Evolutionary conservation across 164 flowering plant genomes (phyloP), one percentile per base, ranked within the genome.

Genomic region (Vitis amurensis): DNA sequence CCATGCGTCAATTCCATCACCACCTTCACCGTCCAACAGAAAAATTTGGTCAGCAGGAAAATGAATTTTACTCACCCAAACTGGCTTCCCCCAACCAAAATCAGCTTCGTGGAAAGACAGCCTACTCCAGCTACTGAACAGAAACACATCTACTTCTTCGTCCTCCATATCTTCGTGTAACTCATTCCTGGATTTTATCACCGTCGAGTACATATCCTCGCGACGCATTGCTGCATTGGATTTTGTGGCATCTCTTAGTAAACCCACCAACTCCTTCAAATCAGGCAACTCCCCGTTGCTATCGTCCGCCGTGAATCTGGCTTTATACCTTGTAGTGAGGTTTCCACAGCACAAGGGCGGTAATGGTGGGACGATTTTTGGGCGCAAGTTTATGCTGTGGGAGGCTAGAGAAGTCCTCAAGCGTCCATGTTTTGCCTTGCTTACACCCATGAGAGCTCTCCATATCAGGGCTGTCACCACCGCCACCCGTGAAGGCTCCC

Each of bases 41-140:
- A 55, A 1, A 53, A 61, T 59, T 16, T 37, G 9, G 0, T 70
- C 67, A 9, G 11, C 0, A 0, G 73, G 67, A 19, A 9, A 37
- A 17, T 27, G n/a, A 30, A 29, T 6, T 3, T 1, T 11, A 8
- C 57, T 50, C 2, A 72, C 59, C 69, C 59, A 50, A 7, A 4
- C 10, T 0, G 74, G 74, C 31, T 31, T 65, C 11, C 74, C 74
- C 69, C 64, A 71, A 15, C 74, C 74, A 72, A 64, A 72, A 66
- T 72, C 74, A 14, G 31, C 37, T 59, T 50, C 74, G 16, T 59
- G 65, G 29, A 11, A 48, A 4, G 74, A 50, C n/a, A 71, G 50
- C 55, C 23, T 19, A 30, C 74, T 64, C 31, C 16, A 30, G 44
- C 69, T 72, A 1, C 58, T 50, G 13, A 29, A 8, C 4, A 51